These are phyloP conservation scores for Mollisia scopiformis DNA, from an alignment of 2,329 filamentous ascomycete genomes.

Conservation along the genomic window DNA sequence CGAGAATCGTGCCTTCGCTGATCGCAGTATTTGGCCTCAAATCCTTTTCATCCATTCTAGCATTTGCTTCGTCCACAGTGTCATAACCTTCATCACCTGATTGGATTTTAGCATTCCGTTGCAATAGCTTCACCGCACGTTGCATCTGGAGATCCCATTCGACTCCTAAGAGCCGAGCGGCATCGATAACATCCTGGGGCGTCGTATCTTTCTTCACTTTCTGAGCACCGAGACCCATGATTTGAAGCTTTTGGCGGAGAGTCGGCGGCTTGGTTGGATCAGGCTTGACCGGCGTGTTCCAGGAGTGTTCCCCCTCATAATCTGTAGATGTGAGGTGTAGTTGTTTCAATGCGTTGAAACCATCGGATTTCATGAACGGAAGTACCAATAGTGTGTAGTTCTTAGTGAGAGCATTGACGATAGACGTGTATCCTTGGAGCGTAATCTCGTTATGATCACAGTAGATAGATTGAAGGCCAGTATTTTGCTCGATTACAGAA, in stretches of 20 bases:
- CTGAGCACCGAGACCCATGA: slow-evolving; percentile 30
- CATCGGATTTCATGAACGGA: slow-evolving; percentile 64
- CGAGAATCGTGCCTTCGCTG: slow-evolving; percentile 34
- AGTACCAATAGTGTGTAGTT: slow-evolving; percentile 66
- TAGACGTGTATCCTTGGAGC: slow-evolving; percentile 69
- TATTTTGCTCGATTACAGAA: slow-evolving; percentile 68
- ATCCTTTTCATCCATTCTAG: slow-evolving; percentile 25
- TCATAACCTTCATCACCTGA: slow-evolving; percentile 25
- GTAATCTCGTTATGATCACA: slow-evolving; percentile 75
- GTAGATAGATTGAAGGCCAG: slow-evolving; percentile 63
- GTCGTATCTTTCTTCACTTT: slow-evolving; percentile 31
- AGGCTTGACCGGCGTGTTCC: too few species aligned
- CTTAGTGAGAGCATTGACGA: slow-evolving; percentile 68
- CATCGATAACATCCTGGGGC: slow-evolving; percentile 36
- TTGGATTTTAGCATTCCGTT: slow-evolving; percentile 36
- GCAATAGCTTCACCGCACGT: slow-evolving; percentile 32
- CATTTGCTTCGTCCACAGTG: slow-evolving; percentile 13
- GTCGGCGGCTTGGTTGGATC: slow-evolving; percentile 32
- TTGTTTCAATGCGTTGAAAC: slow-evolving; percentile 60
- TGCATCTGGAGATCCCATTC: slow-evolving; percentile 35
- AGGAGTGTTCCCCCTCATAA: too few species aligned
- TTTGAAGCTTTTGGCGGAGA: slow-evolving; percentile 34
- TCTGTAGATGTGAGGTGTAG: slow-evolving; percentile 41
- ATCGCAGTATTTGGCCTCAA: slow-evolving; percentile 36
- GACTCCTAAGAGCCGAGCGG: slow-evolving; percentile 32